Evolutionary conservation across 2,329 filamentous ascomycete species (phyloP).

Genomic region (Pseudopyricularia cyperi): DNA sequence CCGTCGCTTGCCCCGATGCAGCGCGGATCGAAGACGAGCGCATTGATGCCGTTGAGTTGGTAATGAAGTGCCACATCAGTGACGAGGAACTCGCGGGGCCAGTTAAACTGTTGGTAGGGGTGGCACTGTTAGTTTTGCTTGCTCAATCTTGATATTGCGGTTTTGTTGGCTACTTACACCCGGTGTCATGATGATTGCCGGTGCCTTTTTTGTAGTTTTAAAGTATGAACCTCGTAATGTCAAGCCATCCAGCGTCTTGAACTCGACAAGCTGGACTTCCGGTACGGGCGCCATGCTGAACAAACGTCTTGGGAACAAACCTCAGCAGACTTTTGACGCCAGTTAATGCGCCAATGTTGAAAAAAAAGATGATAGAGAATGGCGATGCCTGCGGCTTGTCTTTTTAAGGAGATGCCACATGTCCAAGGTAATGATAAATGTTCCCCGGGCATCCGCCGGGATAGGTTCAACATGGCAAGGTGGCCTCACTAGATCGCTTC

Average conservation of each 20-base stretch:
- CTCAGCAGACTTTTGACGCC: no score
- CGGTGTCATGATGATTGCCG: neutral
- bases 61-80: neutral
- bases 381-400: no score
- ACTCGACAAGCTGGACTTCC: neutral
- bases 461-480: no score
- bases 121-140: neutral
- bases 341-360: no score
- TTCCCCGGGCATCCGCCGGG: no score
- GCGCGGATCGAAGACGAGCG: neutral
- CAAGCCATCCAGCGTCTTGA: neutral
- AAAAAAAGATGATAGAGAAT: no score
- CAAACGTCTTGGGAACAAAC: no score
- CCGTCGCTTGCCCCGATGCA: neutral
- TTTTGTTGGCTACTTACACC: neutral
- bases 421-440: no score
- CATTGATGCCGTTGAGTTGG: neutral
- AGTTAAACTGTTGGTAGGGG: neutral
- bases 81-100: neutral
- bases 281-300: neutral
- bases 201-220: neutral
- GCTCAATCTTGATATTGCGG: neutral
- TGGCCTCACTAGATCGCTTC: no score
- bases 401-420: no score
- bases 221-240: neutral